A percentile compares a stretch with the other conserved stretches of the same genome.
These are phyloP conservation scores for Papiliotrema fonsecae DNA, from an alignment of 1,284 basidiomycete genomes.

Conservation along the genomic window DNA sequence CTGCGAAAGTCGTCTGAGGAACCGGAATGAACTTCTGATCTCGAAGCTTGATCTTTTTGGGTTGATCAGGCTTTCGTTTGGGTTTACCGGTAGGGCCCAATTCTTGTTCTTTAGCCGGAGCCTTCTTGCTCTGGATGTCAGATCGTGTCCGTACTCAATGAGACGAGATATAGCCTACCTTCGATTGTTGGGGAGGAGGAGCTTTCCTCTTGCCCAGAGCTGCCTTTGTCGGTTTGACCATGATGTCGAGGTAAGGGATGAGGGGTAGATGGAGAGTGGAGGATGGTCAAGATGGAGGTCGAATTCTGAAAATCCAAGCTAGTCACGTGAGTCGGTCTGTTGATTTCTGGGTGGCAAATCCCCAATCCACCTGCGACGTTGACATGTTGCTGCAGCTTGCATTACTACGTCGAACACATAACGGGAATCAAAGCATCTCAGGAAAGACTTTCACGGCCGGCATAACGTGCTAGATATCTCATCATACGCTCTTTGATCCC, in stretches of 20 bases:
- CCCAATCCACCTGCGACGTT: background rate
- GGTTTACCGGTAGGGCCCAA: constrained; percentile 37
- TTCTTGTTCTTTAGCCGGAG: constrained; percentile 3
- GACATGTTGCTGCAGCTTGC: background rate
- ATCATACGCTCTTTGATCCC: background rate
- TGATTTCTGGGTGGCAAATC: background rate
- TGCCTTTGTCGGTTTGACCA: constrained; percentile 35
- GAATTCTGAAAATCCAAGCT: constrained; percentile 4
- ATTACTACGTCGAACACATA: background rate
- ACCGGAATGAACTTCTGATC: constrained; percentile 47
- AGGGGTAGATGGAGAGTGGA: background rate
- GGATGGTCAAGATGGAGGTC: background rate
- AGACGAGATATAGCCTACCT: constrained; percentile 3
- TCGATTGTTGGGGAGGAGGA: too few species aligned
- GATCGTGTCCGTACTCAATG: background rate
- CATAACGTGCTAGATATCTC: too few species aligned
- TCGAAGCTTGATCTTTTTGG: constrained; percentile 46
- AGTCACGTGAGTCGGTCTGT: constrained; percentile 3
- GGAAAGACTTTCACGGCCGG: too few species aligned
- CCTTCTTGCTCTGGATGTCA: background rate
- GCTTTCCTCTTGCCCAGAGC: constrained; percentile 40
- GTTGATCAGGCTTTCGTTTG: constrained; percentile 40
- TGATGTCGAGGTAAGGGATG: constrained; percentile 5
- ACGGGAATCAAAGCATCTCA: background rate
- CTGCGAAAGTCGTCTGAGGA: constrained; percentile 35